phyloP scores from a whole-genome alignment of 768 basidiomycete genomes.

The Auricularia heimuer region DNA sequence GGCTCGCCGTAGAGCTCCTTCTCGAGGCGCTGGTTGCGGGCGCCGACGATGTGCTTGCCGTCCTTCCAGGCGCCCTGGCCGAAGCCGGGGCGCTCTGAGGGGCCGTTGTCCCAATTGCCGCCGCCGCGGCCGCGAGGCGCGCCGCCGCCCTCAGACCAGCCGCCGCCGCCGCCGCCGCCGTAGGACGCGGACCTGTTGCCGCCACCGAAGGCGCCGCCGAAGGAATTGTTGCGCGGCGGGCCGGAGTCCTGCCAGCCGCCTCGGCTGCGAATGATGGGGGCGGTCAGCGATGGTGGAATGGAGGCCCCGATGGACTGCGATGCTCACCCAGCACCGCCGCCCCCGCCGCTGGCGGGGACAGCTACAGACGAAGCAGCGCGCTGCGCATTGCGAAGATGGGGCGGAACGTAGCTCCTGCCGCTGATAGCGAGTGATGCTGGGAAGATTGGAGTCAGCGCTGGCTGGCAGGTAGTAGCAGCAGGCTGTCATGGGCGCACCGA shows the following conservation, averaged over 20 bases:
- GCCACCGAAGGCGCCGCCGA: constrained; percentile 14
- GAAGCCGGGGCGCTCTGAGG: constrained; percentile 7
- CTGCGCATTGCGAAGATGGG: constrained; percentile 78
- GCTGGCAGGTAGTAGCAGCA: constrained; percentile 3
- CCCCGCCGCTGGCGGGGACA: constrained; percentile 35
- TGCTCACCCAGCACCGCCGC: constrained; percentile 22
- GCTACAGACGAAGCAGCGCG: constrained; percentile 59
- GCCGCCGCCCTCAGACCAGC: constrained; percentile 33
- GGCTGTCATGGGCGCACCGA: constrained; percentile 62
- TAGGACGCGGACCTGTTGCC: constrained; percentile 27
- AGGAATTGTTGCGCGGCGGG: constrained; percentile 33
- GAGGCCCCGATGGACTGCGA: too few relatives aligned
- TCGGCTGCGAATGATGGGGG: constrained; percentile 38
- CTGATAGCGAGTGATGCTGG: constrained; percentile 69
- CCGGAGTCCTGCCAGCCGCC: constrained; percentile 65
- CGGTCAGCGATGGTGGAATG: neutral
- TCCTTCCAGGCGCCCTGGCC: constrained; percentile 71
- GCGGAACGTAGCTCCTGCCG: constrained; percentile 77
- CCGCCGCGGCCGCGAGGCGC: constrained; percentile 27
- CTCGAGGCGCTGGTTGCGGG: constrained; percentile 79
- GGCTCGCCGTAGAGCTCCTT: constrained; percentile 93
- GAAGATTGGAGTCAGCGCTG: constrained; percentile 3
- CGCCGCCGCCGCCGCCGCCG: constrained; percentile 26
- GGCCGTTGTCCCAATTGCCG: constrained; percentile 1
- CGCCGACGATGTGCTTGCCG: constrained; percentile 76